A percentile compares a stretch with the other conserved stretches of the same genome.
phyloP scores from a whole-genome alignment of 257 asterid species.

The Nicotiana noctiflora region DNA sequence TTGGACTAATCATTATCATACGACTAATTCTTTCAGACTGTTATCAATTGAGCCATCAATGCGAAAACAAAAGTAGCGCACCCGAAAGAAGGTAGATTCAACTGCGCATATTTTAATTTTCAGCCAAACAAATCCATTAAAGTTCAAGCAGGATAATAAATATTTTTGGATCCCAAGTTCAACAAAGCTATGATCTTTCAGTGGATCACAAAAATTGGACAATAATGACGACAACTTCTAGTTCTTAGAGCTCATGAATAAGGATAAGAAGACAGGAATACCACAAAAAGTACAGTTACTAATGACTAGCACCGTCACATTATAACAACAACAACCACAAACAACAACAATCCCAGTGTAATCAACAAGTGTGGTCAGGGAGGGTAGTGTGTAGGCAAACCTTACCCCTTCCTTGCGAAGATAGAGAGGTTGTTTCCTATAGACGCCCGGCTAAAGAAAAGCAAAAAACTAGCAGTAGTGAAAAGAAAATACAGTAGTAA shows the following conservation, averaged over 20 bases:
- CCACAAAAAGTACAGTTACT: neutral
- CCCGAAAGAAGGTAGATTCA: neutral
- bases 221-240: neutral
- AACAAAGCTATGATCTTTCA: neutral
- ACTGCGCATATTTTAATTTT: neutral
- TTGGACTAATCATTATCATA: neutral
- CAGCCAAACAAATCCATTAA: neutral
- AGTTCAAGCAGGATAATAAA: neutral
- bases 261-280: neutral
- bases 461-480: no score
- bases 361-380: no score
- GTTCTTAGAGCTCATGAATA: neutral
- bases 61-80: neutral
- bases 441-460: no score
- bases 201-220: neutral
- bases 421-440: no score
- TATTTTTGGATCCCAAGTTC: neutral
- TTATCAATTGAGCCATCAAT: neutral
- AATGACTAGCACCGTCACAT: neutral
- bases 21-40: neutral
- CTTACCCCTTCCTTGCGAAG: no score
- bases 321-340: no score
- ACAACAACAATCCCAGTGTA: no score
- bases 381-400: no score
- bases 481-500: no score